Evolutionary conservation across 176 grass and related monocot species (phyloP).

Genomic region (Zoysia pacifica): DNA sequence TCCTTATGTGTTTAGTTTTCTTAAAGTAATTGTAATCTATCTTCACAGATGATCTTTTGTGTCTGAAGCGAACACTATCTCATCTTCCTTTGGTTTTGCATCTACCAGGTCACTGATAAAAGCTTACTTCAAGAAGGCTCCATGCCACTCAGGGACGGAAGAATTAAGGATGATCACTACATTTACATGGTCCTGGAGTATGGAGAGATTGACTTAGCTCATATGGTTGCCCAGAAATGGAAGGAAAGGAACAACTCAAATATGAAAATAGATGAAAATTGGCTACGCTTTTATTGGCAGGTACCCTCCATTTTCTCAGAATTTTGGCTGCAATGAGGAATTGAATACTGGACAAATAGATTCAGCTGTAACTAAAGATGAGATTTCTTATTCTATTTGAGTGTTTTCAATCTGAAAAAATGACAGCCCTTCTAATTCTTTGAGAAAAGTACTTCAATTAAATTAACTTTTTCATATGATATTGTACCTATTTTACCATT

Average conservation of each 20-base stretch:
- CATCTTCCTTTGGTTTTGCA: slow-evolving; percentile 40
- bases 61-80: slow-evolving; percentile 18
- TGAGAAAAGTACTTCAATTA: background rate
- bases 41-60: slow-evolving; percentile 17
- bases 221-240: slow-evolving; percentile 94
- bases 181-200: slow-evolving; percentile 98
- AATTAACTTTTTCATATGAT: slow-evolving; percentile 2
- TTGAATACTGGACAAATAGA: slow-evolving; percentile 23
- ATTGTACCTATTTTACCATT: background rate
- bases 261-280: slow-evolving; percentile 87
- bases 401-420: background rate
- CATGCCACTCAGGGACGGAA: slow-evolving; percentile 60
- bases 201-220: slow-evolving; percentile 94
- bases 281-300: slow-evolving; percentile 99
- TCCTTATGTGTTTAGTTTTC: background rate
- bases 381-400: slow-evolving; percentile 7
- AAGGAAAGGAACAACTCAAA: slow-evolving; percentile 52
- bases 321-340: slow-evolving; percentile 4
- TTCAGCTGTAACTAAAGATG: slow-evolving; percentile 11
- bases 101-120: slow-evolving; percentile 85
- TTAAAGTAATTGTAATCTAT: background rate
- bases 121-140: slow-evolving; percentile 66
- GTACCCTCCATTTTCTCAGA: slow-evolving; percentile 47
- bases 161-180: slow-evolving; percentile 78
- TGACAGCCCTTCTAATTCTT: background rate